Percentiles rank a stretch among this genome's conserved stretches.
These are phyloP conservation scores for Cronartium quercuum DNA, from an alignment of 1,284 basidiomycete genomes.

Conservation along the genomic window DNA sequence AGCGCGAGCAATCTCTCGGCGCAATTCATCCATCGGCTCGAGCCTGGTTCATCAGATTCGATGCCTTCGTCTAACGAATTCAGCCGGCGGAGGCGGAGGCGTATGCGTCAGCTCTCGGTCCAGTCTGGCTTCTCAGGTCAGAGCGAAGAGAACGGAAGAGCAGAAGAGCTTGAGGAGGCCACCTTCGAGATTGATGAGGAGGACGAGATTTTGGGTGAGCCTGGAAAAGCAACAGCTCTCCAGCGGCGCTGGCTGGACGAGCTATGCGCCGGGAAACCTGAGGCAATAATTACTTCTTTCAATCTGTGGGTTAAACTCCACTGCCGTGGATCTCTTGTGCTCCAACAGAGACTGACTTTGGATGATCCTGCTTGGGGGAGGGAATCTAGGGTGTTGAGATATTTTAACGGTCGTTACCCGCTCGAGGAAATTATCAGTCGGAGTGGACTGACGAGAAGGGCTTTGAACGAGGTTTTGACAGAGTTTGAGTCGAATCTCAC, in stretches of 20 bases:
- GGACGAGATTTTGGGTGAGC: slow-evolving; percentile 31
- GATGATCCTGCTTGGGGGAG: neutral
- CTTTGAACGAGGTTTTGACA: slow-evolving; percentile 33
- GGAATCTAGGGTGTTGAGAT: slow-evolving; percentile 6
- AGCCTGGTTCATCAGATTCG: slow-evolving; percentile 16
- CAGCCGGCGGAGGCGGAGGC: neutral
- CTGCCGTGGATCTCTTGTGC: neutral
- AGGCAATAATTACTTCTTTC: slow-evolving; percentile 27
- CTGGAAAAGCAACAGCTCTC: slow-evolving; percentile 20
- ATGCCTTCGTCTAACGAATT: slow-evolving; percentile 17
- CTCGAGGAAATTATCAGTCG: slow-evolving; percentile 36
- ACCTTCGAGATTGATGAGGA: neutral
- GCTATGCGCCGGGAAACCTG: slow-evolving; percentile 19
- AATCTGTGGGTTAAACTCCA: slow-evolving; percentile 9
- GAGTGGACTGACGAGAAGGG: slow-evolving; percentile 12
- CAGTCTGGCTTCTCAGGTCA: slow-evolving; percentile 15
- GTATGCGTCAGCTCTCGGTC: slow-evolving; percentile 13
- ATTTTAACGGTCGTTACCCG: slow-evolving; percentile 36
- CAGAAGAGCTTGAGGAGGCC: neutral
- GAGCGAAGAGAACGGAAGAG: slow-evolving; percentile 2
- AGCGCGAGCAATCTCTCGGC: neutral
- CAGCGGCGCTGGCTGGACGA: slow-evolving; percentile 32
- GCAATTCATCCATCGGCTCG: neutral
- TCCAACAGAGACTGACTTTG: neutral
- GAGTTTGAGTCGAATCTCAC: slow-evolving; percentile 24